Evolutionary conservation across 1,284 basidiomycete species (phyloP).

Genomic region (Pholiota adiposa): DNA sequence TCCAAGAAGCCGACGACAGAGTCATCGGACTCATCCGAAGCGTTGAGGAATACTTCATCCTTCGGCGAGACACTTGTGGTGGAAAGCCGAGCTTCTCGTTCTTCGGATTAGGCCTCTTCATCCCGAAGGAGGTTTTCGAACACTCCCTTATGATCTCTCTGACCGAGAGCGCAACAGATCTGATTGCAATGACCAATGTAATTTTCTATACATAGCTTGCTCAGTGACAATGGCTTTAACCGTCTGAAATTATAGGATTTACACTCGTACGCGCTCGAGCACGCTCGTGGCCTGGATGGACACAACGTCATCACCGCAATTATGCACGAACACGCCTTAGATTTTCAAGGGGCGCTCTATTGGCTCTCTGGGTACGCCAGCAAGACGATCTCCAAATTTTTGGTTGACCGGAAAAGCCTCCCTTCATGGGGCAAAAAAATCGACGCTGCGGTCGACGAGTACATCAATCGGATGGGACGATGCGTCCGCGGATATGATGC

Average conservation of each 20-base stretch:
- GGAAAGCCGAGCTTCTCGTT: conserved; percentile 38
- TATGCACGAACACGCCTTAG: conserved; percentile 32
- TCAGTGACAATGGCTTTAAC: too few relatives aligned
- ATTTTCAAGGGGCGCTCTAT: conserved; percentile 31
- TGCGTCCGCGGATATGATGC: conserved; percentile 35
- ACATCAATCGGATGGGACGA: conserved; percentile 32
- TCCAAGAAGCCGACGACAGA: conserved; percentile 41
- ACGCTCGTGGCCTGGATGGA: conserved; percentile 31
- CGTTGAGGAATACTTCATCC: conserved; percentile 37
- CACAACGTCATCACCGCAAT: conserved; percentile 38
- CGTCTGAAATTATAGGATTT: conserved; percentile 41
- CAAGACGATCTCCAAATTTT: conserved; percentile 28
- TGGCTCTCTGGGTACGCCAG: conserved; percentile 33
- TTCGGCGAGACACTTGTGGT: conserved; percentile 39
- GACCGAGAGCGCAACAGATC: conserved; percentile 26
- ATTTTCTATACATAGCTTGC: conserved; percentile 10
- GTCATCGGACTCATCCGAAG: conserved; percentile 31
- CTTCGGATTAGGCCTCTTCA: conserved; percentile 34
- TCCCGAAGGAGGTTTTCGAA: conserved; percentile 37
- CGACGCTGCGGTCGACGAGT: conserved; percentile 30
- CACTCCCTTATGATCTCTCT: conserved; percentile 32
- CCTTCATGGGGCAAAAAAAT: conserved; percentile 31
- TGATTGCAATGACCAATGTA: conserved; percentile 36
- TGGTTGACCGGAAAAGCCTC: conserved; percentile 21
- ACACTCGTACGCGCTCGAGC: conserved; percentile 37